phyloP scores from a whole-genome alignment of 2,329 filamentous ascomycete species.

The Hansfordia pulvinata region DNA sequence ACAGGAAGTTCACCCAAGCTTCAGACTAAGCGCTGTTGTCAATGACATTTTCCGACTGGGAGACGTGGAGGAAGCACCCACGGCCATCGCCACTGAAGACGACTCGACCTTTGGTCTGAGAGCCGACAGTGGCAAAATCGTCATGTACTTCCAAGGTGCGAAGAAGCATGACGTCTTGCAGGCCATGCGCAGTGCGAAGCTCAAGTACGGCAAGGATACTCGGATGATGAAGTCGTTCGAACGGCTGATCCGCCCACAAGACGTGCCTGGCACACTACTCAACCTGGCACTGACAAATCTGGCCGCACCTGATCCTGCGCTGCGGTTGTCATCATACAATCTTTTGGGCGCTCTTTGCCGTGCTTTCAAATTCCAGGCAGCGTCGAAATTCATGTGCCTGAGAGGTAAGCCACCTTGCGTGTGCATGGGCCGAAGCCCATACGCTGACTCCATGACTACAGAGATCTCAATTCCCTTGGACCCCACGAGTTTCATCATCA shows the following conservation, averaged over 20 bases:
- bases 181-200: slow-evolving; percentile 48
- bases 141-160: slow-evolving; percentile 59
- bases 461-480: slow-evolving; percentile 51
- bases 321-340: slow-evolving; percentile 54
- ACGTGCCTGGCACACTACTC: slow-evolving; percentile 55
- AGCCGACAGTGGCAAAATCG: slow-evolving; percentile 55
- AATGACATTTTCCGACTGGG: slow-evolving; percentile 58
- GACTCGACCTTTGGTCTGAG: slow-evolving; percentile 54
- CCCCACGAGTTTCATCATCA: slow-evolving; percentile 49
- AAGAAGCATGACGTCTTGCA: slow-evolving; percentile 50
- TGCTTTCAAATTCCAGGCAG: slow-evolving; percentile 52
- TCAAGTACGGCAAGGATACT: slow-evolving; percentile 50
- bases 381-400: slow-evolving; percentile 45
- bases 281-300: slow-evolving; percentile 56
- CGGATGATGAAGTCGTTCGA: slow-evolving; percentile 48
- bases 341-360: slow-evolving; percentile 52
- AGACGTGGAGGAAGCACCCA: slow-evolving; percentile 54
- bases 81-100: slow-evolving; percentile 50
- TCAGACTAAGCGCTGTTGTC: slow-evolving; percentile 47
- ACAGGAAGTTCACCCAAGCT: slow-evolving; percentile 51
- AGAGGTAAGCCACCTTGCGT: slow-evolving; percentile 31
- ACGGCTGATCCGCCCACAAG: slow-evolving; percentile 53
- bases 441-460: slow-evolving; percentile 12
- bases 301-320: slow-evolving; percentile 43
- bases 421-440: too few species aligned